Evolutionary conservation across 257 asterid genomes (phyloP), one percentile per base, ranked within the genome.

Genomic region (Galeopsis tetrahit): DNA sequence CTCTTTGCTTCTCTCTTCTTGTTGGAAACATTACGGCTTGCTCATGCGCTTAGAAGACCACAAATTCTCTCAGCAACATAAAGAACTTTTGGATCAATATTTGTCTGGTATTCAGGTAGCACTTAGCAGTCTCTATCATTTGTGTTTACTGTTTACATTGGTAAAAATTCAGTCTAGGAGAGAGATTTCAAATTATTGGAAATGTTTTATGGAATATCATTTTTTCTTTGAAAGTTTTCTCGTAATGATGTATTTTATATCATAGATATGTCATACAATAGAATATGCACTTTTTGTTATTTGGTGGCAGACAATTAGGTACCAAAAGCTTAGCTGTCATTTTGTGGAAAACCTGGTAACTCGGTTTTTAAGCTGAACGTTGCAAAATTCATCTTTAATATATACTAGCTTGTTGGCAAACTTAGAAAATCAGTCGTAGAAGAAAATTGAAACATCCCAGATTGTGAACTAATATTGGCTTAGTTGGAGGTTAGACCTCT

Each of bases 11-110:
- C 86, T 93, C 66, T 86, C 93, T 58, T 90, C 98, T 66, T 93
- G 97, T 85, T 93, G 98, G 98, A 93, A 90, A 79, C 96, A 93
- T 83, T 90, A 93, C 35, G 96, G 97, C 70, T 67, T 83, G 86
- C 90, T 93, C 53, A 72, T 85, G 81, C 89, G 63, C 80, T 69
- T 90, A 77, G 97, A 86, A 76, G 88, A 90, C 85, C 68, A 43
- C 84, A 84, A 76, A 72, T 81, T 87, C 73, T 73, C 87, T 71
- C 85, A 74, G 75, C 82, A 85, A 69, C 79, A 83, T 78, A 93
- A 82, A 69, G 96, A 86, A 74, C 77, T 89, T 43, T 75, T 90
- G 78, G 83, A 86, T 51, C 96, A 93, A 66, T 93, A 85, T 83
- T 58, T 93, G 78, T 85, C 98, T 66, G 97, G 98, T 74, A 84